Evolutionary conservation across 2,329 filamentous ascomycete genomes (phyloP).

Genomic region (Hirsutella thompsonii): DNA sequence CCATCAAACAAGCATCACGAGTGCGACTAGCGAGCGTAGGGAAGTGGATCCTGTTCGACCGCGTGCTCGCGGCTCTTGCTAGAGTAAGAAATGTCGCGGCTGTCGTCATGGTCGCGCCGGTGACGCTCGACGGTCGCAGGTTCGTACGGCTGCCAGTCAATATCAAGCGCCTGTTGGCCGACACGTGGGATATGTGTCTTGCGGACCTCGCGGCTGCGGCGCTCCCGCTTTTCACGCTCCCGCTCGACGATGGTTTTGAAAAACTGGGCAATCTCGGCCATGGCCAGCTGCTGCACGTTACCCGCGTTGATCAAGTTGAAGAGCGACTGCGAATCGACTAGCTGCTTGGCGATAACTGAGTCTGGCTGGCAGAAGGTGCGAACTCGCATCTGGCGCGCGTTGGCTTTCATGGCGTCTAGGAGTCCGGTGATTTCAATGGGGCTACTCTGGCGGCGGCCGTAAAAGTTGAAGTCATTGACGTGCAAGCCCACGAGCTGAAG

Average conservation of each 20-base stretch:
- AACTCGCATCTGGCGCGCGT: constrained; percentile 38
- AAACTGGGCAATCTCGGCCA: constrained; percentile 39
- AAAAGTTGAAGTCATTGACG: constrained; percentile 39
- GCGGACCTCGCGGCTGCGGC: constrained; percentile 9
- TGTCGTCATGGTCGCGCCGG: background rate
- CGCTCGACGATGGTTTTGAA: constrained; percentile 40
- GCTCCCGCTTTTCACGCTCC: constrained; percentile 19
- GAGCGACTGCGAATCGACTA: constrained; percentile 38
- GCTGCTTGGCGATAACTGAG: constrained; percentile 42
- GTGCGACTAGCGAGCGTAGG: constrained; percentile 1
- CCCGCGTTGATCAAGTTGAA: constrained; percentile 34
- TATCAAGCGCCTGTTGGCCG: background rate
- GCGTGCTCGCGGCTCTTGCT: background rate
- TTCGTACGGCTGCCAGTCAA: background rate
- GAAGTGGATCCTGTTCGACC: constrained; percentile 1
- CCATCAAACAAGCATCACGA: too few relatives aligned
- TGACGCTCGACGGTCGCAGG: background rate
- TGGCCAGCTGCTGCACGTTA: constrained; percentile 28
- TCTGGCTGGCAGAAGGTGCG: constrained; percentile 47
- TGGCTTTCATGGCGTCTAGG: constrained; percentile 36
- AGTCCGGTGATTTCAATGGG: constrained; percentile 30
- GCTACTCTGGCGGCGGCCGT: constrained; percentile 31
- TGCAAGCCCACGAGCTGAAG: constrained; percentile 40
- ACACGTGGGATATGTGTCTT: background rate
- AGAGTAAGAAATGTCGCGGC: background rate